phyloP scores from a whole-genome alignment of 495 filamentous ascomycete genomes.

The Neurospora pannonica region DNA sequence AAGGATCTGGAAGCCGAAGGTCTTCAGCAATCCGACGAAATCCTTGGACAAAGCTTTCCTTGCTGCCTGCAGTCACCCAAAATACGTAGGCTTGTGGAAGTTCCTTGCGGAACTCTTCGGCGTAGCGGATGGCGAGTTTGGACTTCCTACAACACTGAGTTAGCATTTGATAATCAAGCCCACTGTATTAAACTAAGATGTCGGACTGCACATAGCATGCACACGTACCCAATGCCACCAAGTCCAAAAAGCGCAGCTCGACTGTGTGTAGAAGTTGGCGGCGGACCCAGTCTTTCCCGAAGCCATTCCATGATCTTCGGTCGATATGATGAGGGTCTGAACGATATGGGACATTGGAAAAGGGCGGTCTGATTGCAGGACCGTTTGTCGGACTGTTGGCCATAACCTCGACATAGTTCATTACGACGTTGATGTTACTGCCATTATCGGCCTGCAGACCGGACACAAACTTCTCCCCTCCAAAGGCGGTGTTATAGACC shows the following conservation, averaged over 20 bases:
- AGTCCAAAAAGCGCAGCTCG: background rate
- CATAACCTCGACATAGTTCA: too few relatives aligned
- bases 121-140: background rate
- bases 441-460: too few relatives aligned
- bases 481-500: too few relatives aligned
- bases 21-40: constrained; percentile 13
- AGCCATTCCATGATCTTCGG: too few relatives aligned
- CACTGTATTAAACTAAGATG: too few relatives aligned
- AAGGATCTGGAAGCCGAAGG: background rate
- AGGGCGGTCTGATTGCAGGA: too few relatives aligned
- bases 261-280: too few relatives aligned
- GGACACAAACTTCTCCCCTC: too few relatives aligned
- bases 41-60: constrained; percentile 30
- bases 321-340: background rate
- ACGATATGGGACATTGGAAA: too few relatives aligned
- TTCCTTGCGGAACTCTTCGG: background rate
- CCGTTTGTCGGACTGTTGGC: too few relatives aligned
- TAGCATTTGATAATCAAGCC: background rate
- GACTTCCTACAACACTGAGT: background rate
- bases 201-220: background rate
- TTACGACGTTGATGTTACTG: too few relatives aligned
- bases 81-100: constrained; percentile 37
- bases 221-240: background rate
- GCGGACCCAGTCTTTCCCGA: too few relatives aligned
- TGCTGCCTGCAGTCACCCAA: constrained; percentile 39